Evolutionary conservation across 163 green algal genomes (phyloP).

Genomic region (Prototheca stagnorum): DNA sequence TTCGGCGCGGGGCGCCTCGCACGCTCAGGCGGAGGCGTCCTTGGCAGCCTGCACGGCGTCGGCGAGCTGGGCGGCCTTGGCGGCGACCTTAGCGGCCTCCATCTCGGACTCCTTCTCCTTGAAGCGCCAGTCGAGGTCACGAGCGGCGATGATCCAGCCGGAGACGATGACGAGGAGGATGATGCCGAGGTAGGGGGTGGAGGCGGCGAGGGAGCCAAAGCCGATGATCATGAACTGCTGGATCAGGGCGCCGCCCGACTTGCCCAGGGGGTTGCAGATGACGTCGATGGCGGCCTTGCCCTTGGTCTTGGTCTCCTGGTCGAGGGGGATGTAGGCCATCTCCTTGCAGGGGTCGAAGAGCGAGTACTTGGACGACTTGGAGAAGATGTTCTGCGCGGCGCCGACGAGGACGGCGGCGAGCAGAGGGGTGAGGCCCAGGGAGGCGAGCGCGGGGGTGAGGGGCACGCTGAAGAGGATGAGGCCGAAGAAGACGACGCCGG

Average conservation of each 20-base stretch:
- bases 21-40: too few species aligned
- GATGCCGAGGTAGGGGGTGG: constrained; percentile 87
- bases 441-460: constrained; percentile 58
- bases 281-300: constrained; percentile 97
- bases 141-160: constrained; percentile 74
- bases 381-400: constrained; percentile 96
- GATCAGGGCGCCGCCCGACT: constrained; percentile 76
- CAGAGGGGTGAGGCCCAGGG: constrained; percentile 75
- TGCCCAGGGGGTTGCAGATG: constrained; percentile 95
- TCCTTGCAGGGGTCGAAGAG: constrained; percentile 99
- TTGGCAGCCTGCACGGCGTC: constrained; percentile 62
- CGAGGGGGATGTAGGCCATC: constrained; percentile 97
- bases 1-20: too few species aligned
- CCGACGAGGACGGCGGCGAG: constrained; percentile 88
- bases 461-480: constrained; percentile 68
- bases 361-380: constrained; percentile 93
- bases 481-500: constrained; percentile 81
- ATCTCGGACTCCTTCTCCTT: constrained; percentile 6
- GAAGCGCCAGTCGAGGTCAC: constrained; percentile 22
- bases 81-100: constrained; percentile 32
- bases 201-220: constrained; percentile 91
- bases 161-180: constrained; percentile 86
- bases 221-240: constrained; percentile 96
- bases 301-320: constrained; percentile 88
- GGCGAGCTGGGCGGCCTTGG: constrained; percentile 59